Percentiles rank a stretch among this genome's conserved stretches.
Evolutionary conservation across 2,329 filamentous ascomycete species (phyloP).

Genomic region (Dothideomycetes sp.): DNA sequence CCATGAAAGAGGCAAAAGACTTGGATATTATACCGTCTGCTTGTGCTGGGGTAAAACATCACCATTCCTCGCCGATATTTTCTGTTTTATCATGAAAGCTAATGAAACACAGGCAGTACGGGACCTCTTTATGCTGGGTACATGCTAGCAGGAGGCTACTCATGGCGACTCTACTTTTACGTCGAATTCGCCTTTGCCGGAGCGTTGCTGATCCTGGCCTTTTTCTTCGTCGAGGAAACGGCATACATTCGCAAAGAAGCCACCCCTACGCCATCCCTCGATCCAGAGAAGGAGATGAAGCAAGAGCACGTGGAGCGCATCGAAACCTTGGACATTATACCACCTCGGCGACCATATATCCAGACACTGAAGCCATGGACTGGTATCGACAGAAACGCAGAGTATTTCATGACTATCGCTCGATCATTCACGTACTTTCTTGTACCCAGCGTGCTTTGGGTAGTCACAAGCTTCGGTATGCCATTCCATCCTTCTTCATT

Average conservation of each 20-base stretch:
- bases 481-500: too few species aligned
- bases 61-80: too few species aligned
- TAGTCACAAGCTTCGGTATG: constrained; percentile 23
- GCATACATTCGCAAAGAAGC: constrained; percentile 33
- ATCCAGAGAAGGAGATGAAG: constrained; percentile 11
- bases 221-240: constrained; percentile 51
- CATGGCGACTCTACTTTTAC: constrained; percentile 52
- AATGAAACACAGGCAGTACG: too few species aligned
- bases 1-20: constrained; percentile 36
- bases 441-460: constrained; percentile 26
- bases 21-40: constrained; percentile 50
- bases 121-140: constrained; percentile 50
- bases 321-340: constrained; percentile 16
- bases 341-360: constrained; percentile 18
- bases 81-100: too few species aligned
- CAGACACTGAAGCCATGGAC: constrained; percentile 23
- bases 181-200: constrained; percentile 46
- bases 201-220: constrained; percentile 33
- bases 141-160: constrained; percentile 48
- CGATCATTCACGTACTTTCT: constrained; percentile 26
- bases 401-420: constrained; percentile 24
- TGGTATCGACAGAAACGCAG: constrained; percentile 20
- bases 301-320: constrained; percentile 12
- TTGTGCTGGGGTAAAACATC: constrained; percentile 48
- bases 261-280: not conserved